phyloP scores from a whole-genome alignment of 495 filamentous ascomycete genomes.

The Penicillium subrubescens region DNA sequence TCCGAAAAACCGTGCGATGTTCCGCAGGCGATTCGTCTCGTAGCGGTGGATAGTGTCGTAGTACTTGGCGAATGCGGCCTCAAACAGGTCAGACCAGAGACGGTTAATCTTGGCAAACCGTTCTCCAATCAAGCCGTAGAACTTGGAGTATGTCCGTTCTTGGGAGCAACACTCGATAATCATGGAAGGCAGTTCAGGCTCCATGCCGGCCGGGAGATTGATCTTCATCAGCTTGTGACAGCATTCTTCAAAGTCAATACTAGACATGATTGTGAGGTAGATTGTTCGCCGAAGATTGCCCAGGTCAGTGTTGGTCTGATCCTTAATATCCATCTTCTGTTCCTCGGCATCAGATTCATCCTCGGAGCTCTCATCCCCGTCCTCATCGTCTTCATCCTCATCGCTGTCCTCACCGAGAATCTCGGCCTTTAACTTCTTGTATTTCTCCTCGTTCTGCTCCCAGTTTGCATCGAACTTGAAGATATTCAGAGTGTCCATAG shows the following conservation, averaged over 20 bases:
- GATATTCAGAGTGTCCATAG: conserved; percentile 84
- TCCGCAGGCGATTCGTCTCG: conserved; percentile 90
- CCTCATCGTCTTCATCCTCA: conserved; percentile 71
- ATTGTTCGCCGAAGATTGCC: conserved; percentile 92
- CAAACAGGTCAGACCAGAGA: conserved; percentile 89
- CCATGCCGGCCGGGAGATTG: conserved; percentile 82
- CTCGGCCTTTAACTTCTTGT: conserved; percentile 85
- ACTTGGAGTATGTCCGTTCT: conserved; percentile 93
- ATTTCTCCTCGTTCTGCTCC: conserved; percentile 88
- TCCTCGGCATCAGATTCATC: conserved; percentile 80
- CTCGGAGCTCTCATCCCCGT: conserved; percentile 72
- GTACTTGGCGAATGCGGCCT: conserved; percentile 84
- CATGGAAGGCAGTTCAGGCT: conserved; percentile 92
- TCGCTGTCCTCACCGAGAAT: conserved; percentile 91
- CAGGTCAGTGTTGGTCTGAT: conserved; percentile 93
- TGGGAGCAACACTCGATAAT: conserved; percentile 94
- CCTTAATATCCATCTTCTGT: conserved; percentile 86
- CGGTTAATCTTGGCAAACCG: conserved; percentile 94
- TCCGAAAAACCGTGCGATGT: conserved; percentile 93
- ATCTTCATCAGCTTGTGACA: conserved; percentile 95
- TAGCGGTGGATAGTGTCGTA: conserved; percentile 98
- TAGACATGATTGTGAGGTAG: conserved; percentile 96
- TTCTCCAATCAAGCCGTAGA: conserved; percentile 92
- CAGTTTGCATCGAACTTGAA: conserved; percentile 93
- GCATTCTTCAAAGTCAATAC: conserved; percentile 91